A percentile compares a stretch with the other conserved stretches of the same genome.
Evolutionary conservation across 2,329 filamentous ascomycete genomes (phyloP).

Genomic region (Rutstroemia sp.): DNA sequence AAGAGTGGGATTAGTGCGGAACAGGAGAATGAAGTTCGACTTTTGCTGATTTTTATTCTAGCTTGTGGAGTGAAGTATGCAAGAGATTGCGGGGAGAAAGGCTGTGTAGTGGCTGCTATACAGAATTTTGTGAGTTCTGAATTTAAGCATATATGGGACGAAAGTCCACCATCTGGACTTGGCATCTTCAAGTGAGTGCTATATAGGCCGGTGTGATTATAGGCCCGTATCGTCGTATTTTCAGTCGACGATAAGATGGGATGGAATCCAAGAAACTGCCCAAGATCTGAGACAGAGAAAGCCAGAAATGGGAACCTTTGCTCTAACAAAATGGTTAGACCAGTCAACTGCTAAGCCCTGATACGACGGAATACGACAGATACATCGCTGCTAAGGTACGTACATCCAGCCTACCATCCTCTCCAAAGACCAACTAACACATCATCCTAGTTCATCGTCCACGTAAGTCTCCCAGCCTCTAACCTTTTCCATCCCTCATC

Average conservation of each 20-base stretch:
- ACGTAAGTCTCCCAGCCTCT: slow-evolving; percentile 21
- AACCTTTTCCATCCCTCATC: background rate
- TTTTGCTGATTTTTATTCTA: background rate
- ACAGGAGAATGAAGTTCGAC: background rate
- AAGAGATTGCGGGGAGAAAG: slow-evolving; percentile 53
- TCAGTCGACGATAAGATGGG: background rate
- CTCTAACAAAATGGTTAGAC: slow-evolving; percentile 34
- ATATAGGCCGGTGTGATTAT: too few relatives aligned
- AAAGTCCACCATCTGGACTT: background rate
- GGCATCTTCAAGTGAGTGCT: too few relatives aligned
- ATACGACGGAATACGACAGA: slow-evolving; percentile 38
- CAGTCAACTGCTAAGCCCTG: slow-evolving; percentile 18
- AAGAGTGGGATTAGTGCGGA: background rate
- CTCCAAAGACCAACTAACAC: slow-evolving; percentile 1
- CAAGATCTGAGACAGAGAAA: too few relatives aligned
- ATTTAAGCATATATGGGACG: background rate
- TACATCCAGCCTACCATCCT: background rate
- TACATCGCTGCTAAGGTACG: slow-evolving; percentile 50
- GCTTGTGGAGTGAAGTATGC: slow-evolving; percentile 49
- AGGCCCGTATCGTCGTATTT: background rate
- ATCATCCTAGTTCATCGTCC: slow-evolving; percentile 23
- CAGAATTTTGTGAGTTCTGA: slow-evolving; percentile 25
- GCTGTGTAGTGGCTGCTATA: slow-evolving; percentile 49
- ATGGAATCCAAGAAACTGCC: background rate
- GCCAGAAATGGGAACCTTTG: background rate